Evolutionary conservation across 148 eudicot genomes (phyloP).

Genomic region (Rhododendron griersonianum): DNA sequence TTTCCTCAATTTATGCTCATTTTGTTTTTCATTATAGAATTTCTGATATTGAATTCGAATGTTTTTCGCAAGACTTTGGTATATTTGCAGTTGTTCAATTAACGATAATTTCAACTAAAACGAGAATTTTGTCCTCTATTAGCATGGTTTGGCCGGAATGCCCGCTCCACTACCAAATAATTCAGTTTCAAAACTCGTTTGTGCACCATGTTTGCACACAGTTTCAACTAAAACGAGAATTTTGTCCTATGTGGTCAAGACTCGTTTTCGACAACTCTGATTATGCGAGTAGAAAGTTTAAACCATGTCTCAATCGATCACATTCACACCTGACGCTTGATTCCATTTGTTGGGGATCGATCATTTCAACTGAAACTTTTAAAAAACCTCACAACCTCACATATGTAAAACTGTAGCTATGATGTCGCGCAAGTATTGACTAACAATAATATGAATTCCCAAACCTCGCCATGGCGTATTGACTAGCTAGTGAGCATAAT

Average conservation of each 20-base stretch:
- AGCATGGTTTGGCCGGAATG: background rate
- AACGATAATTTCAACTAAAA: background rate
- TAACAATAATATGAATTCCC: background rate
- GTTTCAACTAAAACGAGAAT: no score
- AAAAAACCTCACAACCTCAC: background rate
- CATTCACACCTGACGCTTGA: background rate
- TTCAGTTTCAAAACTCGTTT: no score
- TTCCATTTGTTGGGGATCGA: background rate
- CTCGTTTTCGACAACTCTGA: no score
- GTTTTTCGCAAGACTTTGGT: background rate
- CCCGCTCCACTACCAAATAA: no score
- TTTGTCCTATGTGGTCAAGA: no score
- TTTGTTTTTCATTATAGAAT: no score
- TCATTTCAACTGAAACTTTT: background rate
- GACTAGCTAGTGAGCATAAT: background rate
- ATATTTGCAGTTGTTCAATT: background rate
- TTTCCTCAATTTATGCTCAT: background rate
- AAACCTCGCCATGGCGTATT: no score
- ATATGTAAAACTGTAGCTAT: background rate
- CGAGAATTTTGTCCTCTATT: background rate
- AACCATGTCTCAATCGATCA: background rate
- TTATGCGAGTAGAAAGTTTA: background rate
- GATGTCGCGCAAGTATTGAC: background rate
- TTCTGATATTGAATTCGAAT: background rate
- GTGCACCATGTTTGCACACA: no score